Conservation (phyloP, 192 early-diverging fungal species). For the Irineochytrium annulatum region DNA sequence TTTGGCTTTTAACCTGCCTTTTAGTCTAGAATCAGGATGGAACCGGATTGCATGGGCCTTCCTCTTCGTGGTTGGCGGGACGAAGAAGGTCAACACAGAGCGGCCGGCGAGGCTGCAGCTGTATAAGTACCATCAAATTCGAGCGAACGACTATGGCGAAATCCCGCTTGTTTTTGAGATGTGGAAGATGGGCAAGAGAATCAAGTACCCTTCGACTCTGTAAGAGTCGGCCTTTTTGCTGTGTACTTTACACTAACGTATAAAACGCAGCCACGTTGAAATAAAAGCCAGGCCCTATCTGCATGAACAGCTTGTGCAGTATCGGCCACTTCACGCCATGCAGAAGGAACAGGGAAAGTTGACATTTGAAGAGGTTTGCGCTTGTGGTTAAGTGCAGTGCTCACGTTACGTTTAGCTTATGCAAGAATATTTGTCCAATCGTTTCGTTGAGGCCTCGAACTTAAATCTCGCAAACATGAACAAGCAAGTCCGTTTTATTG, state of each 20-base stretch:
- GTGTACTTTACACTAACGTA: not conserved
- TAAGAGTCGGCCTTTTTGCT: slow-evolving; percentile 18
- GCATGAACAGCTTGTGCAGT: slow-evolving; percentile 4
- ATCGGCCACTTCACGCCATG: slow-evolving; percentile 12
- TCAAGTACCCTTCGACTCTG: slow-evolving; percentile 42
- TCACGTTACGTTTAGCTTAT: too few relatives aligned
- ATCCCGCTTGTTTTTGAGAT: too few relatives aligned
- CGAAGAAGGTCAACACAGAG: slow-evolving; percentile 32
- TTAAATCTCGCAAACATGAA: not conserved
- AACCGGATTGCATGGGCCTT: slow-evolving; percentile 47
- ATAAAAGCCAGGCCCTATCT: slow-evolving; percentile 11
- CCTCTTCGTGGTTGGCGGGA: slow-evolving; percentile 33
- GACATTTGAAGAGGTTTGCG: slow-evolving; percentile 34
- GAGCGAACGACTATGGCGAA: too few relatives aligned
- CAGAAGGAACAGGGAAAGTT: slow-evolving; percentile 38
- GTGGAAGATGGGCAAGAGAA: too few relatives aligned
- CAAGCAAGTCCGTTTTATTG: not conserved
- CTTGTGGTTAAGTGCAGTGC: not conserved
- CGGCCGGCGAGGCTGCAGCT: slow-evolving; percentile 38
- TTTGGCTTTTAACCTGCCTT: not conserved
- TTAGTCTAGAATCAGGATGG: slow-evolving; percentile 28
- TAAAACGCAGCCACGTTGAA: slow-evolving; percentile 14
- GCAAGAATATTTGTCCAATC: not conserved
- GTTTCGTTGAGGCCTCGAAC: not conserved
- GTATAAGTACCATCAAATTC: slow-evolving; percentile 40